Base-by-base conservation (phyloP, 2,329 filamentous ascomycete species). In the Pestalotiopsis sp. region DNA sequence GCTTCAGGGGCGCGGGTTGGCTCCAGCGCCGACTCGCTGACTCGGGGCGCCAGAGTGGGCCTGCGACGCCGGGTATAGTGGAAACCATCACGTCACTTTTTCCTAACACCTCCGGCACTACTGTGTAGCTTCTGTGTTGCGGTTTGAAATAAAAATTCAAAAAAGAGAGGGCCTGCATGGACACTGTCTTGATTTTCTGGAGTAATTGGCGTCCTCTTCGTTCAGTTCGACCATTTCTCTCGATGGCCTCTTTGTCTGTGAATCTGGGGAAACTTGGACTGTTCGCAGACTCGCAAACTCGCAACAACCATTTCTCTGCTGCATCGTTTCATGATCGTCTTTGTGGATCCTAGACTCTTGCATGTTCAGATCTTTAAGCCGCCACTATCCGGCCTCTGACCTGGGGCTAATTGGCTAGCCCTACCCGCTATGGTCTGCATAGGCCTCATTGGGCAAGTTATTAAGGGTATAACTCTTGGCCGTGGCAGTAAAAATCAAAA, bases 81-180 rank as follows among this genome's bases (percentile, higher is more conserved):
- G 59, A 61, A 61, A 61, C 59, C 59, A 39, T 61, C 59, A 61
- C 59, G 59, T 61, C 59, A 61, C 59, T 38, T 39, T 52, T 52
- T 52, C 20, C 45, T 61, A 36, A 61, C 38, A 9, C 59, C 59
- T 61, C 36, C 59, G 57, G 57, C 59, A 39, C 25, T 61, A 61
- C 59, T 61, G 11, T 36, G 27, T 41, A 61, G 27, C 14, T 36
- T 39, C 27, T 61, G 31, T 11, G 20, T 36, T 25, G n/a, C 57
- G 25, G 57, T 36, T 36, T 41, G 27, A n/a, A 36, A 36, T 61
- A 39, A 12, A 61, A 61, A 38, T 36, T 61, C 9, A 39, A n/a
- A 52, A n/a, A 52, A n/a, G 45, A 52, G 45, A n/a, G 45, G 45
- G 45, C 3, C 17, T n/a, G 17, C 45, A 52, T 52, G 45, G 20